Percentiles rank a stretch among this genome's conserved stretches.
phyloP scores from a whole-genome alignment of 2,329 filamentous ascomycete genomes.

The Talaromyces verruculosus region DNA sequence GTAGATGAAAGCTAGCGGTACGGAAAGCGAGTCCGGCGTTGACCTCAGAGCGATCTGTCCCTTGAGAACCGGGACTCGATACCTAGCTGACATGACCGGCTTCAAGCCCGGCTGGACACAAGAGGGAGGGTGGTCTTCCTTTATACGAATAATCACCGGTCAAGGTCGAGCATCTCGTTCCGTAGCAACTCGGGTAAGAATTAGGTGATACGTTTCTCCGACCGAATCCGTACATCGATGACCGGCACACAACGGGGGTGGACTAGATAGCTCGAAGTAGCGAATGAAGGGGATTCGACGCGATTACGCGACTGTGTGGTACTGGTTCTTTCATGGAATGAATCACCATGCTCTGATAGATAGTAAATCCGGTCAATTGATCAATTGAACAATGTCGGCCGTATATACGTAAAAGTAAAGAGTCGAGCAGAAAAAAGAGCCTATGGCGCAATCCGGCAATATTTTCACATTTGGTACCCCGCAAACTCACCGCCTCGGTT shows the following conservation, averaged over 20 bases:
- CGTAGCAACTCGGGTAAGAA: background rate
- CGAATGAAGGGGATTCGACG: background rate
- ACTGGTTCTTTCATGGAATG: background rate
- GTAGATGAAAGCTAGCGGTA: background rate
- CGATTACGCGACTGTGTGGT: no score
- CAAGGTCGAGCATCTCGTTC: background rate
- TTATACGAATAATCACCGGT: background rate
- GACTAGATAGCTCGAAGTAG: background rate
- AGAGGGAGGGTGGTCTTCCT: background rate
- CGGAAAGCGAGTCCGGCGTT: background rate
- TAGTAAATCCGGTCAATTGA: background rate
- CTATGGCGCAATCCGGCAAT: constrained; percentile 7
- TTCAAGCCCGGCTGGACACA: background rate
- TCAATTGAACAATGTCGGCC: background rate
- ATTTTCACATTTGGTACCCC: background rate
- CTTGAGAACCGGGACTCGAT: background rate
- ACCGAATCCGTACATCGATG: background rate
- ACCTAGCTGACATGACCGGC: background rate
- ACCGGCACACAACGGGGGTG: background rate
- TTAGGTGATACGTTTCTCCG: constrained; percentile 7
- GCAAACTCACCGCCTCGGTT: constrained; percentile 9
- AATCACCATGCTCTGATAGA: background rate
- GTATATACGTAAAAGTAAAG: background rate
- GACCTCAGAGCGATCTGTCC: background rate
- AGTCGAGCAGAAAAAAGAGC: background rate